Conservation (phyloP, 2,329 filamentous ascomycete genomes). For the Clarireedia monteithiana region DNA sequence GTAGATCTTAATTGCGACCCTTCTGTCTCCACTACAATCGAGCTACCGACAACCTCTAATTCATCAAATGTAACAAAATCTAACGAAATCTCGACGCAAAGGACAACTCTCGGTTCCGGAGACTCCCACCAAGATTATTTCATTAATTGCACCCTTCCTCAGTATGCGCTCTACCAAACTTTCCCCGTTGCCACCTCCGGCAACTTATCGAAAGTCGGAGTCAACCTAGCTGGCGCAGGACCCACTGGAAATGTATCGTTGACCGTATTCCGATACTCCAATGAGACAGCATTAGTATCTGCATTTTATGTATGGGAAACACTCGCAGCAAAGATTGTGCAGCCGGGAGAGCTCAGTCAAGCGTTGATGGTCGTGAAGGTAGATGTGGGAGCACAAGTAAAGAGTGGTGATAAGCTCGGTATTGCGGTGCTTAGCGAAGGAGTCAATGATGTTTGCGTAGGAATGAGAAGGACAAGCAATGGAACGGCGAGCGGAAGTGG, state of each 20-base stretch:
- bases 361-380: conserved; percentile 11
- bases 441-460: conserved; percentile 14
- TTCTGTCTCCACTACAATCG: background rate
- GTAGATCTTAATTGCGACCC: background rate
- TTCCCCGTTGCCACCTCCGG: conserved; percentile 15
- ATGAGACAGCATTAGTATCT: conserved; percentile 18
- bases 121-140: conserved; percentile 8
- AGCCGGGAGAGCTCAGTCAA: conserved; percentile 1
- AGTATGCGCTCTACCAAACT: conserved; percentile 19
- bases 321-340: conserved; percentile 10
- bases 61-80: background rate
- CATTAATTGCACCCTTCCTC: conserved; percentile 14
- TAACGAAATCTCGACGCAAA: background rate
- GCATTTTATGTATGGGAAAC: conserved; percentile 20
- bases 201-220: conserved; percentile 10
- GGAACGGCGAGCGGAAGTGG: background rate
- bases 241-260: conserved; percentile 13
- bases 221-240: conserved; percentile 16
- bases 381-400: background rate
- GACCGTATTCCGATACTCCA: conserved; percentile 18
- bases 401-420: conserved; percentile 16
- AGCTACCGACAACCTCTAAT: background rate
- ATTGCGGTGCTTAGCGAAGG: conserved; percentile 15
- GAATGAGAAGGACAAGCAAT: conserved; percentile 2
- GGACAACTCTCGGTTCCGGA: conserved; percentile 12